These are phyloP conservation scores for Coemansia sp. DNA, from an alignment of 192 early-diverging fungal genomes.

Conservation along the genomic window DNA sequence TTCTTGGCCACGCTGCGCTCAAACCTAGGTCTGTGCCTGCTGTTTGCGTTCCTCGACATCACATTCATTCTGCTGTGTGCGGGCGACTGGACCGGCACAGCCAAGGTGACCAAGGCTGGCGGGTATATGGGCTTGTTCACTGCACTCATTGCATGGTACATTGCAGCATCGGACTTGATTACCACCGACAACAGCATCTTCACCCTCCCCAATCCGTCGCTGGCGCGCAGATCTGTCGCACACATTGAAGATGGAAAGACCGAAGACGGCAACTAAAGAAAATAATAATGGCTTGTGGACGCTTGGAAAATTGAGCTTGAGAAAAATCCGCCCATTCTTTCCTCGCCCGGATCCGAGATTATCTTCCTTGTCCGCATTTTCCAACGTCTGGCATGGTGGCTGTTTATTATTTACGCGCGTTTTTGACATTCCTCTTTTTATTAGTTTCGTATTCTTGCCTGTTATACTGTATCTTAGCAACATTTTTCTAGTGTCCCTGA, in stretches of 20 bases:
- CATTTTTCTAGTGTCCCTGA: neutral
- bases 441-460: neutral
- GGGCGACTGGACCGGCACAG: conserved; percentile 57
- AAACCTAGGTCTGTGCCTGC: conserved; percentile 60
- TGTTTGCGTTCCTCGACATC: conserved; percentile 67
- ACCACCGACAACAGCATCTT: conserved; percentile 58
- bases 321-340: neutral
- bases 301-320: neutral
- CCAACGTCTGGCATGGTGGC: neutral
- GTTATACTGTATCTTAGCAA: neutral
- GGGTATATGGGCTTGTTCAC: conserved; percentile 75
- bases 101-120: conserved; percentile 59
- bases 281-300: neutral
- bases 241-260: conserved; percentile 40
- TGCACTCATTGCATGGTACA: conserved; percentile 76
- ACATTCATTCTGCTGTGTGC: conserved; percentile 72
- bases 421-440: conserved; percentile 4
- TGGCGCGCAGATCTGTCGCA: conserved; percentile 15
- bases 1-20: conserved; percentile 66
- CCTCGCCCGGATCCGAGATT: neutral
- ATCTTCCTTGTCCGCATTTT: neutral
- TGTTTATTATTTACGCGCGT: neutral
- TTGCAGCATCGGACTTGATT: conserved; percentile 64
- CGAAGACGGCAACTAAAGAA: conserved; percentile 17
- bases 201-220: conserved; percentile 57